Percentiles rank a stretch among this genome's conserved stretches.
Evolutionary conservation across 768 basidiomycete species (phyloP).

Genomic region (Rhodotorula taiwanensis): DNA sequence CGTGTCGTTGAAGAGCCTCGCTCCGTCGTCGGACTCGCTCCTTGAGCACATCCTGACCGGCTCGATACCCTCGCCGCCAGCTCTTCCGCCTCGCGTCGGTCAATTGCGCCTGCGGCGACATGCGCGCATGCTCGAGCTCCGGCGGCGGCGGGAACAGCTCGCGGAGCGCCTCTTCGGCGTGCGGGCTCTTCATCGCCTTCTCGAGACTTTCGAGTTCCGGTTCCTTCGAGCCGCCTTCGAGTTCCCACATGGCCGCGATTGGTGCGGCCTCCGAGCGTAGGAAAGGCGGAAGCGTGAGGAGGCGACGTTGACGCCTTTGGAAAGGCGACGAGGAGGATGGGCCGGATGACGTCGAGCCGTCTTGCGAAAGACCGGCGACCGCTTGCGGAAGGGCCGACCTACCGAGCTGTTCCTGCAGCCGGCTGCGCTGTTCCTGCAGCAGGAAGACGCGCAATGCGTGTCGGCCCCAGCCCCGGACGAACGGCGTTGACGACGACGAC

Average conservation of each 20-base stretch:
- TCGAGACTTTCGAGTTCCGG: conserved; percentile 14
- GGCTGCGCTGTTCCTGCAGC: background rate
- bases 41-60: too few relatives aligned
- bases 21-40: too few relatives aligned
- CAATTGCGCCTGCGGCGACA: too few relatives aligned
- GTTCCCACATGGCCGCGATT: conserved; percentile 28
- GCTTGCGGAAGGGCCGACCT: background rate
- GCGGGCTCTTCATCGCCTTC: conserved; percentile 16
- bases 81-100: too few relatives aligned
- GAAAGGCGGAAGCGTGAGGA: conserved; percentile 2
- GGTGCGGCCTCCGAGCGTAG: conserved; percentile 22
- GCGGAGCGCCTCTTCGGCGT: conserved; percentile 4
- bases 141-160: conserved; percentile 14
- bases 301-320: background rate
- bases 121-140: too few relatives aligned
- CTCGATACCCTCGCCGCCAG: too few relatives aligned
- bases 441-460: conserved; percentile 28
- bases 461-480: conserved; percentile 28
- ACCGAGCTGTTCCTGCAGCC: background rate
- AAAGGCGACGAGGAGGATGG: background rate
- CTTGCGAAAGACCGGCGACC: background rate
- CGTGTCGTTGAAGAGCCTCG: too few relatives aligned
- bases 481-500: background rate
- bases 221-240: conserved; percentile 21
- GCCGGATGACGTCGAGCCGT: background rate